Base-by-base conservation (phyloP, 73 alveolate genomes). In the Paramecium tetraurelia region DNA sequence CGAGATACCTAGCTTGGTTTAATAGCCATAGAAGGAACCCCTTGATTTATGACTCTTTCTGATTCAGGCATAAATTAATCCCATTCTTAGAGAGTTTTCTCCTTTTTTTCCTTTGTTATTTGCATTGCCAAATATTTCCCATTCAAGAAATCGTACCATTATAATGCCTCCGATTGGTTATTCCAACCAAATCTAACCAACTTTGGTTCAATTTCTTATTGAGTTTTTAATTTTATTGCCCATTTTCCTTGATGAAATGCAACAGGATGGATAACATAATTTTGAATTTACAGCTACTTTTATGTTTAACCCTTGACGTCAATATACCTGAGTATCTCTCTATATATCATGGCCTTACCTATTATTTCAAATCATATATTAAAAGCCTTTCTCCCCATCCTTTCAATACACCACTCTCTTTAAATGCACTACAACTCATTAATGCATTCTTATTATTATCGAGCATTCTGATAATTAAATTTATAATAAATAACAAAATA, bases 401-500 rank as follows among this genome's bases (percentile, higher is more conserved):
- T 43, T 76, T 76, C 5, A 76, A 38, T 41, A 76, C 63, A 24
- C 89, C 89, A 76, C 71, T 40, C 70, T 76, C 89, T 76, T 76
- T 76, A 41, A 20, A 76, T 21, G 89, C 89, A 40, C 77, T 59
- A 59, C 77, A 59, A 59, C 77, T 59, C 77, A 59, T 59, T 24
- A 24, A 59, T 7, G 77, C 24, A 59, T 59, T 59, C 77, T 59
- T 59, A 59, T 59, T 14, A 14, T 12, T 48, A 48, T 48, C 59
- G 22, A 48, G 24, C 59, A 48, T 59, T 16, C 21, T 48, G 22
- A 48, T 12, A 48, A 14, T 48, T 48, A 48, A 48, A 48, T 14
- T 48, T 48, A 48, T 48, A 48, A 48, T 48, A 48, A 4, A 48
- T 48, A 40, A 40, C 4, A 14, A 12, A 48, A 48, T 41, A 41